These are phyloP conservation scores for Penstemon eatonii DNA, from an alignment of 257 asterid species.

Conservation along the genomic window DNA sequence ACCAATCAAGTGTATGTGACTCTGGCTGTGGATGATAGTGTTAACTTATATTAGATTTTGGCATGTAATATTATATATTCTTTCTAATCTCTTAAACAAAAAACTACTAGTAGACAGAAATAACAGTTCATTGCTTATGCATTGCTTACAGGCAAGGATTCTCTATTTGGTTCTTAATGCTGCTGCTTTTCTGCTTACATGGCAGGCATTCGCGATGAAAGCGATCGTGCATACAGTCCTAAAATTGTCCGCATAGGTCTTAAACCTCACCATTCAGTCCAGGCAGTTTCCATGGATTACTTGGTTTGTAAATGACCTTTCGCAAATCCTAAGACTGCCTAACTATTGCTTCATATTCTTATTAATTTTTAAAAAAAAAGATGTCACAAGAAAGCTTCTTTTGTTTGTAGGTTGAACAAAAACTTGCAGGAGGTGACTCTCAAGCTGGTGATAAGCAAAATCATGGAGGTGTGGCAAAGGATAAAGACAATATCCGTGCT, in stretches of 20 bases:
- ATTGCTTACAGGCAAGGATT: constrained; percentile 13
- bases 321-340: constrained; percentile 8
- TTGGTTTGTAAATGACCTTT: constrained; percentile 50
- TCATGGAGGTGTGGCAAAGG: constrained; percentile 74
- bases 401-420: constrained; percentile 74
- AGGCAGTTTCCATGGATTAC: constrained; percentile 95
- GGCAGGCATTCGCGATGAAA: constrained; percentile 93
- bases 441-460: constrained; percentile 83
- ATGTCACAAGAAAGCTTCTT: constrained; percentile 15
- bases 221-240: constrained; percentile 76
- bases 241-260: constrained; percentile 96
- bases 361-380: not conserved
- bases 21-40: constrained; percentile 1
- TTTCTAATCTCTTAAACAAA: constrained; percentile 17
- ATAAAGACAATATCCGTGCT: constrained; percentile 82
- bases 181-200: constrained; percentile 28
- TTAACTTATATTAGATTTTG: constrained; percentile 11
- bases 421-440: constrained; percentile 67
- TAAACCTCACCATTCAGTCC: constrained; percentile 87
- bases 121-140: not conserved
- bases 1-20: constrained; percentile 2
- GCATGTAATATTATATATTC: not conserved
- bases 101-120: not conserved
- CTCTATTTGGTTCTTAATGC: constrained; percentile 8
- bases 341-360: not conserved